Evolutionary conservation across 83 land plant species (phyloP).

Genomic region (Isoetes engelmannii): DNA sequence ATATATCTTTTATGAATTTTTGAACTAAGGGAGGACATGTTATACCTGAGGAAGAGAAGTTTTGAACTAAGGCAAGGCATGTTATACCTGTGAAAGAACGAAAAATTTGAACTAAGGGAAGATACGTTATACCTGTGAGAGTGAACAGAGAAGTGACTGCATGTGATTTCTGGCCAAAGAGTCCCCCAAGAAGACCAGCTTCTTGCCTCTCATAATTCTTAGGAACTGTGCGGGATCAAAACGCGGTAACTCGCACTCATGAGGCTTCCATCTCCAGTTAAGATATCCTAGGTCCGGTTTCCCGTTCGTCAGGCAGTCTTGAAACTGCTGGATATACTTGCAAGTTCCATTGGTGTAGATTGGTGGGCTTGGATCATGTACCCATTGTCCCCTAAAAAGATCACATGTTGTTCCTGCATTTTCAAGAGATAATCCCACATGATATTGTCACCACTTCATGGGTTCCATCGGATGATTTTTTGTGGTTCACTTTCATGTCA

Average conservation of each 20-base stretch:
- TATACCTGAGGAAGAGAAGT: no score
- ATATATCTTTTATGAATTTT: no score
- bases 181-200: constrained; percentile 81
- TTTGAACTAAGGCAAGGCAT: no score
- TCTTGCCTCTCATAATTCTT: constrained; percentile 72
- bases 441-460: no score
- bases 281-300: constrained; percentile 70
- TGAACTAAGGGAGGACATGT: no score
- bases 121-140: constrained; percentile 95
- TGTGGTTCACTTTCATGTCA: no score
- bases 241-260: constrained; percentile 62
- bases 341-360: constrained; percentile 48
- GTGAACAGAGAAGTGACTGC: constrained; percentile 76
- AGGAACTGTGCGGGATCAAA: constrained; percentile 64
- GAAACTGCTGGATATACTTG: constrained; percentile 33
- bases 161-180: constrained; percentile 91
- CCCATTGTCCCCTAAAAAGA: constrained; percentile 56
- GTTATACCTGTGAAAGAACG: no score
- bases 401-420: constrained; percentile 46
- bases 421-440: no score
- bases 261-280: constrained; percentile 86
- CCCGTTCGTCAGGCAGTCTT: constrained; percentile 71
- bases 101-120: no score
- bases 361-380: constrained; percentile 39
- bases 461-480: no score